A percentile compares a stretch with the other conserved stretches of the same genome.
phyloP scores from a whole-genome alignment of 352 stramenopile genomes.

The Globisporangium splendens region DNA sequence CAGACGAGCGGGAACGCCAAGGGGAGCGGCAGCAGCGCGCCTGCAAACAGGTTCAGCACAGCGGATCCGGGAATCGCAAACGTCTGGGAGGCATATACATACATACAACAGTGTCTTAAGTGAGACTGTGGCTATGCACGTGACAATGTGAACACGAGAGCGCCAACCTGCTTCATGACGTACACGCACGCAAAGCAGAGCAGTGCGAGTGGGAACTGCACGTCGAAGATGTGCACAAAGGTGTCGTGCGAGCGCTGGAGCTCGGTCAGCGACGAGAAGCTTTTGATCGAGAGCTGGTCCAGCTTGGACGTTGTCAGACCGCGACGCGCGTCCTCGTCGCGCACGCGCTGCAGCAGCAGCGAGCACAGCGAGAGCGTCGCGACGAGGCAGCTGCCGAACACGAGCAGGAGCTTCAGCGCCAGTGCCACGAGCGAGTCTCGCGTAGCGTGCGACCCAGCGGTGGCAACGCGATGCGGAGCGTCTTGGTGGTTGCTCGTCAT shows the following conservation, averaged over 20 bases:
- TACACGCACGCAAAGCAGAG: constrained; percentile 68
- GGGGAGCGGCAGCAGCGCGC: constrained; percentile 52
- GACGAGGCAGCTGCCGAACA: constrained; percentile 35
- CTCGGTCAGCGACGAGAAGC: constrained; percentile 56
- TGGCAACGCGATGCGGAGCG: no score
- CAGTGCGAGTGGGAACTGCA: constrained; percentile 65
- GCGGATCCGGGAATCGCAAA: constrained; percentile 81
- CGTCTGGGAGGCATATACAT: constrained; percentile 29
- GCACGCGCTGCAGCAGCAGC: constrained; percentile 44
- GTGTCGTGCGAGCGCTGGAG: constrained; percentile 60
- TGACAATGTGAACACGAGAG: no score
- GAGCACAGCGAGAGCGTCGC: constrained; percentile 33
- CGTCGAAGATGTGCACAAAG: constrained; percentile 50
- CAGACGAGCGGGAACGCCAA: constrained; percentile 71
- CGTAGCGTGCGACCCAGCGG: no score
- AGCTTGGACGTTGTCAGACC: constrained; percentile 23
- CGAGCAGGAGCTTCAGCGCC: constrained; percentile 30
- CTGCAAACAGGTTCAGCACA: constrained; percentile 73
- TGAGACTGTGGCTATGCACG: no score
- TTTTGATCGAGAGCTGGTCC: constrained; percentile 50
- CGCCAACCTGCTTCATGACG: constrained; percentile 74
- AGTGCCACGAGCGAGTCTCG: no score
- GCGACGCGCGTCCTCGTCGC: constrained; percentile 33
- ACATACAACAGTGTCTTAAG: neutral
- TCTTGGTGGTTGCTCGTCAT: no score